Conservation (phyloP, 2,329 filamentous ascomycete species). For the Alternaria triticimaculans region DNA sequence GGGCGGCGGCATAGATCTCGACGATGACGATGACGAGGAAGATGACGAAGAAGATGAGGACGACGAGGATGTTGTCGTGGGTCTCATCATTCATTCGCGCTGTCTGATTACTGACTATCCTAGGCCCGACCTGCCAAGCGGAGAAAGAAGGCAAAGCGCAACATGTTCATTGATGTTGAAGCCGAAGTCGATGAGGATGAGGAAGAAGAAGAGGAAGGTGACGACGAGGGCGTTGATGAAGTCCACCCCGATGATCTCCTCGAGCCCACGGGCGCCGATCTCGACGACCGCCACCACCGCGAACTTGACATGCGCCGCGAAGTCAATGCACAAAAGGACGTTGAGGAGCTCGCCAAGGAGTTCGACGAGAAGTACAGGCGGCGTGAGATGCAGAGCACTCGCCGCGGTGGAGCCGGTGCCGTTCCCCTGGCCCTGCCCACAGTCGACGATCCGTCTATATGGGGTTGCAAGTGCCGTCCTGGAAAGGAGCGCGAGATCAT, state of each 20-base stretch:
- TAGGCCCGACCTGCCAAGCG: constrained; percentile 81
- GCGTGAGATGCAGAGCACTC: constrained; percentile 53
- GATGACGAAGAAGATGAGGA: constrained; percentile 71
- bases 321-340: constrained; percentile 84
- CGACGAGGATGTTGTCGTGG: constrained; percentile 53
- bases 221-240: constrained; percentile 84
- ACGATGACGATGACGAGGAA: constrained; percentile 63
- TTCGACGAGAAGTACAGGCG: constrained; percentile 89
- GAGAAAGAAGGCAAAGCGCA: constrained; percentile 72
- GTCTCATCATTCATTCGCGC: constrained; percentile 5
- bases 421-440: constrained; percentile 77
- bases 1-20: constrained; percentile 60
- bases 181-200: constrained; percentile 96
- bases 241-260: constrained; percentile 89
- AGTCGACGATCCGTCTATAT: constrained; percentile 95
- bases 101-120: constrained; percentile 23
- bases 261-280: constrained; percentile 76
- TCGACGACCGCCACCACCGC: constrained; percentile 90
- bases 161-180: constrained; percentile 95
- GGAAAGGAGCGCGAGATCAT: constrained; percentile 95
- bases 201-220: constrained; percentile 78
- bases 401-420: constrained; percentile 38
- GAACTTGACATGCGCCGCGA: constrained; percentile 94
- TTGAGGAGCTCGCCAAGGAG: constrained; percentile 84
- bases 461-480: constrained; percentile 90